Base-by-base conservation (phyloP, 352 stramenopile species). In the Pythium vanterpoolii region DNA sequence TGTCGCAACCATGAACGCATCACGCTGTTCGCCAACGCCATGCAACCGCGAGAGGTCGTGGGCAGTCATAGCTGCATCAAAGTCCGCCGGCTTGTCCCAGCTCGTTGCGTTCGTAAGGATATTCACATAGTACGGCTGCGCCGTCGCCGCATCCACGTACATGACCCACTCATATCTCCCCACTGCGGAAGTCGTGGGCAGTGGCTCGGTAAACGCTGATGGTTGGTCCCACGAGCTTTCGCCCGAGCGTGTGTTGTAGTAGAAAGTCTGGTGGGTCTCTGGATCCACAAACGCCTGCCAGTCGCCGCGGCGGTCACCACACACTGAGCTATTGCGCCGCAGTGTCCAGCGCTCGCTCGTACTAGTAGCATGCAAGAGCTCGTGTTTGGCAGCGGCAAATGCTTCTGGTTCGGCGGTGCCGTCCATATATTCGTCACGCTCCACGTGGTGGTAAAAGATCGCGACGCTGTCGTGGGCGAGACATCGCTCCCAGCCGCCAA, bases 241-340 rank as follows among this genome's bases (percentile, higher is more conserved):
- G 13, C 76, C 69, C 0, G 82, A 90, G 42, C 46, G 18, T 5
- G 61, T 48, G 63, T 92, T 91, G 68, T 87, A 89, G 66, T 91
- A 91, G 56, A 84, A 93, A 39, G 66, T 64, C 27, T 78, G 69
- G 7, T 76, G 69, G n/a, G 62, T 85, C 13, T 65, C 66, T 8
- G 77, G 55, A 49, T 93, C 82, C 43, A 88, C 63, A 44, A 85
- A 82, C 43, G 71, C 72, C 40, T 84, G 70, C 84, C 84, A 92
- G 24, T 62, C 67, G 36, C 66, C 64, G 4, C 61, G 50, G 38
- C 56, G 64, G 30, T 75, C 66, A 23, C 56, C 57, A 2, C 51
- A 36, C 11, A 66, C 34, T 23, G 66, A 82, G n/a, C 40, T 27
- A 4, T 66, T 63, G 4, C 67, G 66, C 4, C 60, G 69, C 44